Base-by-base conservation (phyloP, 2,329 filamentous ascomycete genomes). In the Ilyonectria sp. region DNA sequence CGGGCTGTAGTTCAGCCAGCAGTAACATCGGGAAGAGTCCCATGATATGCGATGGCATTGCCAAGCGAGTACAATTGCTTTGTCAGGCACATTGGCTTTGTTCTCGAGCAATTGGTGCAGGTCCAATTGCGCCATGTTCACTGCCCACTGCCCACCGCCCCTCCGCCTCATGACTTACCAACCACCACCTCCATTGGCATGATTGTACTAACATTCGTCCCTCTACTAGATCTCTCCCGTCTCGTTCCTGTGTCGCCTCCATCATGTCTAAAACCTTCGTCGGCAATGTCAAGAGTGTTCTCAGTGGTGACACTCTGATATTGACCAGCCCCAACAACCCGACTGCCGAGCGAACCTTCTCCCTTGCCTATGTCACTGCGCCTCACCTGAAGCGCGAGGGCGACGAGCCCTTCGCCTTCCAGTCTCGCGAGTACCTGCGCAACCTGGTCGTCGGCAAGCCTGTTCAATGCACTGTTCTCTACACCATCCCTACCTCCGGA, bases 251-350 rank as follows among this genome's bases (percentile, higher is more conserved):
- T 70, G 73, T 65, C 49, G 56, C 72, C 67, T 72, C 67, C 77
- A 82, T 64, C 76, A 86, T 88, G 85, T 83, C 81, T 65, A 88
- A 87, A 80, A 81, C 82, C 60, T 89, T 89, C 76, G 82, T 90
- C 80, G 90, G 91, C 79, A 93, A 91, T 77, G 95, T 98, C 82
- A 99, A 99, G 88, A 94, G 92, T 80, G 94, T 97, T 74, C 86
- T 97, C 78, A 98, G 95, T 78, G 96, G 96, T 77, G 96, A 98
- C 86, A 97, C 95, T 31, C 84, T 98, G 75, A 86, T 98, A 71
- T 86, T 98, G 77, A 90, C 92, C 75, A 94, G 93, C 82, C 87
- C 93, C 79, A 92, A 91, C 81, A 95, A 97, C 80, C 92, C 93
- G 40, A 87, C 90, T 71, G 90, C 92, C 81, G 96, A 98, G 85